Evolutionary conservation across 2,329 filamentous ascomycete species (phyloP).

Genomic region (Ascochyta koolunga): DNA sequence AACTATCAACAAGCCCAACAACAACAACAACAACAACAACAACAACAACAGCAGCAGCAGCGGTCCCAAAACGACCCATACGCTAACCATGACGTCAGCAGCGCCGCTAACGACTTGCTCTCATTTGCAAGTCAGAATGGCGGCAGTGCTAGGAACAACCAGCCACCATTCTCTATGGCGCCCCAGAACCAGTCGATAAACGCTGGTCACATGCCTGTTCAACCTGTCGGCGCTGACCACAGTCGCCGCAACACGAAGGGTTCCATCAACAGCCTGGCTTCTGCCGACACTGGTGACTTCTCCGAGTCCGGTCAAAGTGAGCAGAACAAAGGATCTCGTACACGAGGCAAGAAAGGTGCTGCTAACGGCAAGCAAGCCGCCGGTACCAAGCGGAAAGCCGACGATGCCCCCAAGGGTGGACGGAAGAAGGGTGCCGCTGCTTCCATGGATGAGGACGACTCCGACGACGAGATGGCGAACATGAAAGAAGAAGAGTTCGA

Average conservation of each 20-base stretch:
- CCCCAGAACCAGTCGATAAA: slow-evolving; percentile 48
- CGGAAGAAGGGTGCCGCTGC: slow-evolving; percentile 69
- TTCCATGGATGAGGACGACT: slow-evolving; percentile 55
- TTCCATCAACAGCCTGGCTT: slow-evolving; percentile 64
- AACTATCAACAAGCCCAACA: slow-evolving; percentile 54
- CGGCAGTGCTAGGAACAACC: slow-evolving; percentile 61
- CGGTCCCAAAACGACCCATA: slow-evolving; percentile 66
- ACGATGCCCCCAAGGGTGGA: slow-evolving; percentile 72
- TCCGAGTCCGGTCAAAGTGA: slow-evolving; percentile 74
- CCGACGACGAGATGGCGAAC: slow-evolving; percentile 43
- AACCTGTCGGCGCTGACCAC: slow-evolving; percentile 58
- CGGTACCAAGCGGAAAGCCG: slow-evolving; percentile 72
- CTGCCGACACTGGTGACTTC: slow-evolving; percentile 64
- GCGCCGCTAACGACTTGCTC: slow-evolving; percentile 92
- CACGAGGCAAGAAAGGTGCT: slow-evolving; percentile 45
- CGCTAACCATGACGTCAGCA: slow-evolving; percentile 86
- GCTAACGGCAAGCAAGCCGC: slow-evolving; percentile 44
- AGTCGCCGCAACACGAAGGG: slow-evolving; percentile 55
- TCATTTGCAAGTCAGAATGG: slow-evolving; percentile 78
- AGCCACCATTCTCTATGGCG: slow-evolving; percentile 56
- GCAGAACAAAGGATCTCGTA: slow-evolving; percentile 61
- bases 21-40: no score
- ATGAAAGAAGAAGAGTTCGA: slow-evolving; percentile 46
- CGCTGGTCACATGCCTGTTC: slow-evolving; percentile 55
- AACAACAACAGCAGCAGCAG: slow-evolving; percentile 47